phyloP scores from a whole-genome alignment of 768 basidiomycete species.

The Mycena kentingensis region DNA sequence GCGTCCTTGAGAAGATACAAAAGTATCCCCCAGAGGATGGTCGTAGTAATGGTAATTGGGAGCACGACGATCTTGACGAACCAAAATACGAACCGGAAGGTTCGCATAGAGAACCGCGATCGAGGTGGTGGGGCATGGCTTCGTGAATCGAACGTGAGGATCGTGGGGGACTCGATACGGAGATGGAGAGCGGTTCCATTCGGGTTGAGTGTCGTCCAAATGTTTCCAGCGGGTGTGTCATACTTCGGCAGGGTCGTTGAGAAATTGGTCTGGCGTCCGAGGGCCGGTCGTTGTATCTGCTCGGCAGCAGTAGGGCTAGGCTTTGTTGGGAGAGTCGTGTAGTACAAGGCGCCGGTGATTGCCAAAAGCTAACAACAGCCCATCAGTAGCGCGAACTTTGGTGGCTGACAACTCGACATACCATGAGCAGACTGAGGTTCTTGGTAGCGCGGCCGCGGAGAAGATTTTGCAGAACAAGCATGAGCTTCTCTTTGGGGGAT shows the following conservation, averaged over 20 bases:
- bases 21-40: conserved; percentile 71
- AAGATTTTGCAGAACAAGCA: conserved; percentile 44
- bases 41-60: conserved; percentile 80
- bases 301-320: conserved; percentile 28
- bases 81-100: conserved; percentile 66
- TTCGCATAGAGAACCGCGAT: conserved; percentile 48
- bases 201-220: conserved; percentile 83
- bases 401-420: conserved; percentile 29
- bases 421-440: conserved; percentile 80
- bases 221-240: conserved; percentile 57
- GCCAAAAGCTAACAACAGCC: conserved; percentile 61
- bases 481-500: conserved; percentile 47
- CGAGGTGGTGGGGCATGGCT: conserved; percentile 33
- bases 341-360: conserved; percentile 74
- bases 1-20: conserved; percentile 89
- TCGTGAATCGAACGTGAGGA: conserved; percentile 59
- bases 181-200: conserved; percentile 67
- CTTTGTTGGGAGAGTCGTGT: conserved; percentile 59
- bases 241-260: conserved; percentile 19
- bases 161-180: conserved; percentile 76
- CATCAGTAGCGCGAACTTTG: conserved; percentile 10
- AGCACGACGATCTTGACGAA: conserved; percentile 79
- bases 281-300: conserved; percentile 35
- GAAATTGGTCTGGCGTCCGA: conserved; percentile 33
- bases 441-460: conserved; percentile 70